phyloP scores from a whole-genome alignment of 129 eudicot genomes.

The Smallanthus sonchifolius region DNA sequence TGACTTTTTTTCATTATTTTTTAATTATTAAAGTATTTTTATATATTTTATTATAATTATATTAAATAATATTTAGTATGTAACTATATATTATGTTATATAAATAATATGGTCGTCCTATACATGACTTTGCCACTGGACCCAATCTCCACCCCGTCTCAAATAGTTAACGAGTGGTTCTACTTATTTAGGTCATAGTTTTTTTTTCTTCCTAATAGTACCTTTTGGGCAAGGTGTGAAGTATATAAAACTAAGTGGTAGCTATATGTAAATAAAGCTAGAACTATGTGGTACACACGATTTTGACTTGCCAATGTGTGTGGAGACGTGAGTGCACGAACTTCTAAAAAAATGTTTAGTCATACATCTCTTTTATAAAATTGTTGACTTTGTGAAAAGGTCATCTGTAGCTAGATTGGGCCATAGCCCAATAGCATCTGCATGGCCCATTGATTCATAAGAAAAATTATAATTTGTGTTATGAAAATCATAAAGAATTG shows the following conservation, averaged over 20 bases:
- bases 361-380: not conserved
- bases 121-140: no score
- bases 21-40: no score
- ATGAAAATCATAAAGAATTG: no score
- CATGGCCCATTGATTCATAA: not conserved
- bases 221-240: not conserved
- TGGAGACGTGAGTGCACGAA: slow-evolving; percentile 52
- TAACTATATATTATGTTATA: no score
- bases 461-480: no score
- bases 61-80: no score
- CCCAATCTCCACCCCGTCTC: no score
- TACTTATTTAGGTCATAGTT: no score
- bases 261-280: slow-evolving; percentile 7
- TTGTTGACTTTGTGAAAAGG: not conserved
- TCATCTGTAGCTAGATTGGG: not conserved
- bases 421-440: not conserved
- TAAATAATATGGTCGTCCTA: no score
- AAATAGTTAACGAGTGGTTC: no score
- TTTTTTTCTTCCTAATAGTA: not conserved
- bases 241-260: slow-evolving; percentile 2
- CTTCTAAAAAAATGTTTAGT: not conserved
- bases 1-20: no score
- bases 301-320: slow-evolving; percentile 22
- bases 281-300: slow-evolving; percentile 37
- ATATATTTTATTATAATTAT: no score